Evolutionary conservation across 768 basidiomycete species (phyloP).

Genomic region (Xerocomus potaroensis): DNA sequence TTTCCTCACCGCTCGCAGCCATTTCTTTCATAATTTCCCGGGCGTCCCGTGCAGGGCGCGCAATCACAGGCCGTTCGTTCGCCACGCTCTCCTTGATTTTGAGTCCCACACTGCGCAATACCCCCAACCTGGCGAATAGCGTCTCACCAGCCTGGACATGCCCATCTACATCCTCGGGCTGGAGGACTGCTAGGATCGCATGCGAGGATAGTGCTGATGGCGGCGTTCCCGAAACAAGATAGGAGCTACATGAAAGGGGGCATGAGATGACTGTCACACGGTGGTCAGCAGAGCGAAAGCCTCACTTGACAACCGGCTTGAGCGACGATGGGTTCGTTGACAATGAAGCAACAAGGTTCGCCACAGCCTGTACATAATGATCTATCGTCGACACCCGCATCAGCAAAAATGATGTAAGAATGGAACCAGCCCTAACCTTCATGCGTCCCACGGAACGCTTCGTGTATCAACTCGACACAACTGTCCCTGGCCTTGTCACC

Average conservation of each 20-base stretch:
- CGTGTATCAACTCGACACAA: slow-evolving; percentile 69
- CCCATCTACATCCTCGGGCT: slow-evolving; percentile 39
- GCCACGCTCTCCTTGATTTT: slow-evolving; percentile 69
- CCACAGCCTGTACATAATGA: slow-evolving; percentile 63
- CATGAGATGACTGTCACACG: not conserved
- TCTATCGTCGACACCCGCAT: slow-evolving; percentile 39
- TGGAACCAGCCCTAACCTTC: slow-evolving; percentile 44
- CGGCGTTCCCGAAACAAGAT: slow-evolving; percentile 66
- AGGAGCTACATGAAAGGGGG: slow-evolving; percentile 38
- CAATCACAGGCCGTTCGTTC: slow-evolving; percentile 65
- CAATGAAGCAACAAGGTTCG: slow-evolving; percentile 57
- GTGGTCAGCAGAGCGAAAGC: slow-evolving; percentile 24
- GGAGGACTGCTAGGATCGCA: slow-evolving; percentile 54
- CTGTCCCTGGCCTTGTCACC: slow-evolving; percentile 71
- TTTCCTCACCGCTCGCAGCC: slow-evolving; percentile 22
- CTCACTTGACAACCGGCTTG: slow-evolving; percentile 62
- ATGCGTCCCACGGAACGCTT: slow-evolving; percentile 71
- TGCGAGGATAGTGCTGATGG: slow-evolving; percentile 60
- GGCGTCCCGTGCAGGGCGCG: slow-evolving; percentile 80
- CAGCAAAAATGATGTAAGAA: not conserved
- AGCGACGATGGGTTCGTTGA: slow-evolving; percentile 60
- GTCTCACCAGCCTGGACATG: slow-evolving; percentile 22
- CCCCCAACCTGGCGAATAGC: slow-evolving; percentile 61
- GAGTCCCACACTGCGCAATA: slow-evolving; percentile 61
- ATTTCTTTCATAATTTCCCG: slow-evolving; percentile 57